phyloP scores from a whole-genome alignment of 192 early-diverging fungal genomes.

The Podila epicladia region DNA sequence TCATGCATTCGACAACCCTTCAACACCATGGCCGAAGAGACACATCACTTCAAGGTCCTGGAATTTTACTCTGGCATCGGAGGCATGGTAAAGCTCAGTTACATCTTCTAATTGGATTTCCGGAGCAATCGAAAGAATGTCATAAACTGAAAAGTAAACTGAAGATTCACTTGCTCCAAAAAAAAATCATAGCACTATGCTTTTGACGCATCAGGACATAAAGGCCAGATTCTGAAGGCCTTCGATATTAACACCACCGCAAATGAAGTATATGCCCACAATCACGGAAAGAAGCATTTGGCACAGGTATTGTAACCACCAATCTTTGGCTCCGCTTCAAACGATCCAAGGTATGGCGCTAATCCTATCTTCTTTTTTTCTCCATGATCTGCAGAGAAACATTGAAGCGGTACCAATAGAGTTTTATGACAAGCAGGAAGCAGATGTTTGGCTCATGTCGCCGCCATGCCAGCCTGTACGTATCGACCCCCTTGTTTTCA shows the following conservation, averaged over 20 bases:
- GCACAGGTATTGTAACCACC: conserved; percentile 23
- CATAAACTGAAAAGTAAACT: background rate
- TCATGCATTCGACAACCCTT: background rate
- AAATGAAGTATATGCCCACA: conserved; percentile 79
- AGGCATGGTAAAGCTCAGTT: conserved; percentile 58
- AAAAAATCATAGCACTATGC: conserved; percentile 76
- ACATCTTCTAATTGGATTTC: background rate
- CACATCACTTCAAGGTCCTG: conserved; percentile 51
- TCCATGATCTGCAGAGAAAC: conserved; percentile 50
- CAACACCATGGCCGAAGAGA: conserved; percentile 1
- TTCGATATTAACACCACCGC: conserved; percentile 97
- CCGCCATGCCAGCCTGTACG: conserved; percentile 81
- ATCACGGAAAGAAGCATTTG: conserved; percentile 58
- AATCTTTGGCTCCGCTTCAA: background rate
- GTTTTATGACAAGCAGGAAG: conserved; percentile 67
- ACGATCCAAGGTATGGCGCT: background rate
- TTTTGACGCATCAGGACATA: conserved; percentile 67
- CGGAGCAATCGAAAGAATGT: background rate
- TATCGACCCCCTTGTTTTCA: background rate
- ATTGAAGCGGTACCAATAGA: conserved; percentile 71
- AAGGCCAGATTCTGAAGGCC: conserved; percentile 76
- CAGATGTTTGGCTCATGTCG: conserved; percentile 84
- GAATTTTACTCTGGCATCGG: conserved; percentile 75
- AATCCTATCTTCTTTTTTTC: too few species aligned
- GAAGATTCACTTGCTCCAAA: background rate